A percentile compares a stretch with the other conserved stretches of the same genome.
Conservation (phyloP, 2,329 filamentous ascomycete genomes). For the Ustulina deusta region DNA sequence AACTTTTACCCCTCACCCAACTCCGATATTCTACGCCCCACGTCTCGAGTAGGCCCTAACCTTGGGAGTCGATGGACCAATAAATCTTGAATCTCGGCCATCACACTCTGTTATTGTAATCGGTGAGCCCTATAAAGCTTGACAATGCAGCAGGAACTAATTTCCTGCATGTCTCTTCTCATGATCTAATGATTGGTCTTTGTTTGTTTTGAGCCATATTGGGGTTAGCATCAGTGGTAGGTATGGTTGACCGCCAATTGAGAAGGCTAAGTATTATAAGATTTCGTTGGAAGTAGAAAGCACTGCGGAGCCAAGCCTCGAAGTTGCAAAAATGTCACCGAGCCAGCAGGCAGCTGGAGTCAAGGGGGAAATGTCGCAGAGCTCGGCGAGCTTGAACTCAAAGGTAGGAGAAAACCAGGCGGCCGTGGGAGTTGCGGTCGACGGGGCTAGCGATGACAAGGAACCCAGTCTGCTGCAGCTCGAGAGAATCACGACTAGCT, state of each 20-base stretch:
- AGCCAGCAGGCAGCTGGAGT: constrained; percentile 4
- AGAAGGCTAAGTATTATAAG: neutral
- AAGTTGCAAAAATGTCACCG: constrained; percentile 35
- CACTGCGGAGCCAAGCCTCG: constrained; percentile 23
- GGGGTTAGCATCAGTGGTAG: neutral
- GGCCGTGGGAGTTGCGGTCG: neutral
- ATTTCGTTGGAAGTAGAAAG: constrained; percentile 27
- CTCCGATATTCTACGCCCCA: constrained; percentile 18
- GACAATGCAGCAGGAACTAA: neutral
- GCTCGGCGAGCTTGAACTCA: constrained; percentile 30
- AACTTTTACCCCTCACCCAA: neutral
- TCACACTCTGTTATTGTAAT: constrained; percentile 15
- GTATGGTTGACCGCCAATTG: neutral
- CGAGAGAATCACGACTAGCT: constrained; percentile 43
- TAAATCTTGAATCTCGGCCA: constrained; percentile 12
- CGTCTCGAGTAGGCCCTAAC: constrained; percentile 3
- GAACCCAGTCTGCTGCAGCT: constrained; percentile 41
- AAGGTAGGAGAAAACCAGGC: constrained; percentile 10
- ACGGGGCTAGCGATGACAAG: constrained; percentile 23
- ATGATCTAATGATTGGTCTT: neutral
- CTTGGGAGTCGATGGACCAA: constrained; percentile 5
- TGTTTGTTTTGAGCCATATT: neutral
- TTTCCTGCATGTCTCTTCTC: constrained; percentile 10
- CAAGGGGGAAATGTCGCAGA: constrained; percentile 28
- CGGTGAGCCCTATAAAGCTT: constrained; percentile 25